Base-by-base conservation (phyloP, 805 yeast genomes). In the Ogataea paraovalis region DNA sequence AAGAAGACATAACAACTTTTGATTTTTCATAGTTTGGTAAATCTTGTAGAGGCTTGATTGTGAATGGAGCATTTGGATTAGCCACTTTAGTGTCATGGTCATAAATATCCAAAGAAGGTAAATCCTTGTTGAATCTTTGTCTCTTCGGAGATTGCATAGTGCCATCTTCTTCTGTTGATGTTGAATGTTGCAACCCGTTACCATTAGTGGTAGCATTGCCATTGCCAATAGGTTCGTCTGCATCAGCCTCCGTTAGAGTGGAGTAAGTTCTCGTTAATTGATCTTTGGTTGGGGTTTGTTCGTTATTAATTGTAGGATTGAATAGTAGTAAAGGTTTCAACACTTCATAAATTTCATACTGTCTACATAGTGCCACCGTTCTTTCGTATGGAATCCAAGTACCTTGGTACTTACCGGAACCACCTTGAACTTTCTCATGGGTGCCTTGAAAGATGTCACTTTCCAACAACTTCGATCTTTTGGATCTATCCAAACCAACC, bases 401-500 rank as follows among this genome's bases (percentile, higher is more conserved):
- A 9, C 90, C 91, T 61, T 83, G 87, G 62, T 79, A 81, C 56
- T 80, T 80, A n/a, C 87, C 87, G 52, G 82, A 79, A 0, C 87
- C 88, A 32, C 87, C 87, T 62, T 82, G 86, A 22, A 83, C 82
- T 56, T 82, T 83, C 56, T 84, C 90, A 58, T 80, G 84, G 32
- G 68, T 70, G n/a, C 85, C 83, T 6, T 79, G 75, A 48, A 74
- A 78, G 38, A 82, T 80, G 53, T 82, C 87, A 52, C 74, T 73
- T 51, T 83, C 89, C 50, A 84, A 74, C 43, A 81, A 72, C 49
- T 82, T 75, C 8, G 86, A 80, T 42, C 87, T 68, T 49, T 76
- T 75, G 19, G 85, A 79, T 56, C 82, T 76, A 54, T 85, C 87
- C 48, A 82, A 74, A 42, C 83, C 82, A 22, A 86, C 87, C 23